These are phyloP conservation scores for Trichosporon sp. DNA, from an alignment of 1,284 basidiomycete genomes.

Conservation along the genomic window DNA sequence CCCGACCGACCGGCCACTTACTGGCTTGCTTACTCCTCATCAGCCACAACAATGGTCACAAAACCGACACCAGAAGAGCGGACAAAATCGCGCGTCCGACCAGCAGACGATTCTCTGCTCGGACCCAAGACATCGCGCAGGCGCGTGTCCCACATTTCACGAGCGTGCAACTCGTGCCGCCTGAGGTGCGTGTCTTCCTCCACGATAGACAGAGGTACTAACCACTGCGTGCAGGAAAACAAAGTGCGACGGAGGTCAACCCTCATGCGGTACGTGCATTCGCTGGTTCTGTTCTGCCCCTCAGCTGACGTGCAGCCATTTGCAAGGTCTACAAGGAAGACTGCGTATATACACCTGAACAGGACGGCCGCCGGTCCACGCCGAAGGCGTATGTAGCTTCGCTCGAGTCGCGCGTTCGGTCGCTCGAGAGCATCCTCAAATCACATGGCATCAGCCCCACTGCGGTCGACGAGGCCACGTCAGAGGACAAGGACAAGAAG, in stretches of 20 bases:
- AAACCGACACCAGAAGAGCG: constrained; percentile 6
- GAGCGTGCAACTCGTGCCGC: constrained; percentile 34
- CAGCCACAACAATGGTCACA: constrained; percentile 18
- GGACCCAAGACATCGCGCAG: constrained; percentile 28
- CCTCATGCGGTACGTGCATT: constrained; percentile 30
- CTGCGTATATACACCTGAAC: constrained; percentile 34
- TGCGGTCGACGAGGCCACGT: neutral
- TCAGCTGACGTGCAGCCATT: constrained; percentile 28
- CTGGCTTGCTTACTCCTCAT: neutral
- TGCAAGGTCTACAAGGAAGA: constrained; percentile 36
- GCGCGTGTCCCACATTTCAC: constrained; percentile 33
- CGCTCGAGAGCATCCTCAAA: constrained; percentile 30
- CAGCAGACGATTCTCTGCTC: constrained; percentile 11
- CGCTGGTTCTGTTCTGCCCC: neutral
- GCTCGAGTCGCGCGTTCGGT: constrained; percentile 31
- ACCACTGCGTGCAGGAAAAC: constrained; percentile 29
- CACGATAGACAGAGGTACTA: constrained; percentile 16
- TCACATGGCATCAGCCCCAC: constrained; percentile 25
- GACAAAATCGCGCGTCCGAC: neutral
- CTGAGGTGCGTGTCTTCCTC: constrained; percentile 26
- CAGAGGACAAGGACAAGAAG: constrained; percentile 21
- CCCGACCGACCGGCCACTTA: neutral
- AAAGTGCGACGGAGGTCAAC: constrained; percentile 34
- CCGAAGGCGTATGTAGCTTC: constrained; percentile 34
- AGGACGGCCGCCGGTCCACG: constrained; percentile 32